Conservation (phyloP, 176 grass and related monocot species). For the Luzula sylvatica region DNA sequence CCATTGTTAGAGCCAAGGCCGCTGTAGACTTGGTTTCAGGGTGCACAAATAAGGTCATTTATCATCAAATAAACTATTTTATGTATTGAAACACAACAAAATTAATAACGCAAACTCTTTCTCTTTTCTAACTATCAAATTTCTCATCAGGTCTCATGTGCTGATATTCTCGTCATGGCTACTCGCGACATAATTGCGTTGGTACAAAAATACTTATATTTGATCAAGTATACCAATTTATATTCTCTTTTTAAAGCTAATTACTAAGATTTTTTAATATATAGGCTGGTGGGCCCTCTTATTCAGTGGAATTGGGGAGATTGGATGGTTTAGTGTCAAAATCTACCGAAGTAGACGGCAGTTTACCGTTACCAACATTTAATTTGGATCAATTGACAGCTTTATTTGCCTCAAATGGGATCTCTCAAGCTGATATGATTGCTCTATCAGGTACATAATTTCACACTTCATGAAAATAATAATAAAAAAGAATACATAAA, state of each 20-base stretch:
- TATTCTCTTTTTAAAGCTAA: not conserved
- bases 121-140: no score
- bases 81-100: constrained; percentile 19
- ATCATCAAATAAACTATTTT: no score
- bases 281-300: constrained; percentile 58
- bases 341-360: constrained; percentile 32
- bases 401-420: constrained; percentile 35
- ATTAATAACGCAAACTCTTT: not conserved
- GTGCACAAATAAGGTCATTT: constrained; percentile 17
- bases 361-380: constrained; percentile 32
- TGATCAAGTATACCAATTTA: not conserved
- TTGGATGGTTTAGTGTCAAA: constrained; percentile 54
- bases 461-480: not conserved
- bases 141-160: constrained; percentile 49
- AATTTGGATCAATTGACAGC: constrained; percentile 31
- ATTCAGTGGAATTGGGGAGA: constrained; percentile 64
- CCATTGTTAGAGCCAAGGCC: constrained; percentile 51
- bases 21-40: constrained; percentile 45
- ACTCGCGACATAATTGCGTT: constrained; percentile 46
- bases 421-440: constrained; percentile 47
- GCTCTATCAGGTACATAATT: constrained; percentile 47
- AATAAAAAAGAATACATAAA: no score
- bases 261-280: not conserved
- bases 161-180: constrained; percentile 75
- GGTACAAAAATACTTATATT: constrained; percentile 19